Evolutionary conservation across 116 monocot genomes (phyloP).

Genomic region (Iris pallida): DNA sequence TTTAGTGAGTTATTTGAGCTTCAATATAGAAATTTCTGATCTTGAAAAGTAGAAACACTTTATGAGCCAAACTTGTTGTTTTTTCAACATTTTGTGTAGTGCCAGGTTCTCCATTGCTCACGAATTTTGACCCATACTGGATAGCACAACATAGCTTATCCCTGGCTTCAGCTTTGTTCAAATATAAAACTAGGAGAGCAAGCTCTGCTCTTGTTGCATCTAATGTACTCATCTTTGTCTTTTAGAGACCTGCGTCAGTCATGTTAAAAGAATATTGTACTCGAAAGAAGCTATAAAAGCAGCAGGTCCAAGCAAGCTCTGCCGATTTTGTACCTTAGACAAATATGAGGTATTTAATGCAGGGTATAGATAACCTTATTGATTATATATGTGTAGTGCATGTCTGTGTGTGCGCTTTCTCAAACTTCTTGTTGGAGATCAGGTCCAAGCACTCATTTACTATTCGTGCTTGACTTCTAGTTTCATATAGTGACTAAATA

Average conservation of each 20-base stretch:
- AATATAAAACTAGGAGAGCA: slow-evolving; percentile 62
- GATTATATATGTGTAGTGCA: too few species aligned
- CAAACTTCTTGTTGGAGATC: too few species aligned
- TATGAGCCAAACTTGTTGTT: slow-evolving; percentile 83
- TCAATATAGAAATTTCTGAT: slow-evolving; percentile 20
- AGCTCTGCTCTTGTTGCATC: slow-evolving; percentile 79
- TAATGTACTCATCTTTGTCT: slow-evolving; percentile 57
- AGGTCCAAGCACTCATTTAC: too few species aligned
- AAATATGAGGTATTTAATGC: too few species aligned
- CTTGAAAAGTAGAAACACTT: slow-evolving; percentile 96
- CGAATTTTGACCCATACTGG: slow-evolving; percentile 87
- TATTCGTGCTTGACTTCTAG: too few species aligned
- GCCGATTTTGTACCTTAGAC: too few species aligned
- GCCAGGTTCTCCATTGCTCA: slow-evolving; percentile 88
- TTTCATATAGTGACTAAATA: too few species aligned
- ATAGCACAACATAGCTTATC: slow-evolving; percentile 96
- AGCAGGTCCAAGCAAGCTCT: too few species aligned
- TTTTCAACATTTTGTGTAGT: slow-evolving; percentile 85
- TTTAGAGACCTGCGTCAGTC: neutral
- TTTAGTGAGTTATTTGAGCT: neutral
- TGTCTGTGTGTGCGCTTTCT: too few species aligned
- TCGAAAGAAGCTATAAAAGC: too few species aligned
- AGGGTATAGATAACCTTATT: too few species aligned
- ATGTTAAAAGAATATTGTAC: too few species aligned
- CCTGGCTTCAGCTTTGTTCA: slow-evolving; percentile 96